These are phyloP conservation scores for Cladophialophora immunda DNA, from an alignment of 2,329 filamentous ascomycete species.

Conservation along the genomic window DNA sequence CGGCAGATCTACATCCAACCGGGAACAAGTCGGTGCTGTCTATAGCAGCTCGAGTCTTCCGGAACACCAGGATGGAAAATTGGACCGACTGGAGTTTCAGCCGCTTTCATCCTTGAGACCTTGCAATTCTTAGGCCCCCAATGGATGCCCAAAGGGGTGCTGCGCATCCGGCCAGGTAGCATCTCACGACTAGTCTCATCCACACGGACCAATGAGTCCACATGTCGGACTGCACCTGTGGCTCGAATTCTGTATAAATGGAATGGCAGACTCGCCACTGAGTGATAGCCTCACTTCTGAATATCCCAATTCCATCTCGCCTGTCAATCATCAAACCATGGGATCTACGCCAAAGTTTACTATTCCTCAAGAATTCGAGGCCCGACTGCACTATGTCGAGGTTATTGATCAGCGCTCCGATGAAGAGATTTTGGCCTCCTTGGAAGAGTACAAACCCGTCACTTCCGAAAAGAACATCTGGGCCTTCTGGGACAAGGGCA, in stretches of 20 bases:
- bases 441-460: slow-evolving; percentile 29
- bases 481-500: slow-evolving; percentile 67
- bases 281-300: slow-evolving; percentile 2
- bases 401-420: slow-evolving; percentile 28
- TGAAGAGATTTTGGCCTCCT: slow-evolving; percentile 29
- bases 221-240: not conserved
- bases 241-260: not conserved
- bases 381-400: slow-evolving; percentile 22
- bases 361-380: slow-evolving; percentile 31
- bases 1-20: not conserved
- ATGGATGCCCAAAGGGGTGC: not conserved
- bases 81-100: not conserved
- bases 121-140: not conserved
- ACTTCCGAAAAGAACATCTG: slow-evolving; percentile 61
- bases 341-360: slow-evolving; percentile 30
- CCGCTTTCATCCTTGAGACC: not conserved
- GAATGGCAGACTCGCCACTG: not conserved
- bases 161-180: not conserved
- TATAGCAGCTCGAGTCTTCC: not conserved
- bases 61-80: not conserved
- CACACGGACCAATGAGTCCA: not conserved
- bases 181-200: not conserved
- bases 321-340: slow-evolving; percentile 11
- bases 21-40: not conserved
- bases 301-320: not conserved